Evolutionary conservation across 306 rosid species (phyloP).

Genomic region (Trifolium repens): DNA sequence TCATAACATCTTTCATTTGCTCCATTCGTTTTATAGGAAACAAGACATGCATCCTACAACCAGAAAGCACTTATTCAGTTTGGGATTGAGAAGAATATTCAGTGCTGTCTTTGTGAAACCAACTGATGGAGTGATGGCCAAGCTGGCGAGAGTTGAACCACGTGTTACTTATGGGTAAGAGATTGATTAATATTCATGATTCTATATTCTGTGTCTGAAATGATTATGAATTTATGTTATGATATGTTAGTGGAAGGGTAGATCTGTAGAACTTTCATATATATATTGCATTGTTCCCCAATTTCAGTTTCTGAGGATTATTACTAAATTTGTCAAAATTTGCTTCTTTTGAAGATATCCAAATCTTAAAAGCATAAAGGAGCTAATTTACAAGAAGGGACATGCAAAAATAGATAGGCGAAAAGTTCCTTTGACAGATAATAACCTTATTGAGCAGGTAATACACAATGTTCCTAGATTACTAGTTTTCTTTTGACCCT

Average conservation of each 20-base stretch:
- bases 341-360: conserved; percentile 67
- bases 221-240: conserved; percentile 7
- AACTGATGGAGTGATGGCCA: conserved; percentile 61
- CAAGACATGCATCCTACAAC: conserved; percentile 86
- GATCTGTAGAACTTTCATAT: background rate
- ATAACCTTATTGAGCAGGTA: conserved; percentile 79
- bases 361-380: conserved; percentile 76
- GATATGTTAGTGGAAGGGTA: background rate
- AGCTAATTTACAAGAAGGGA: conserved; percentile 80
- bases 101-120: conserved; percentile 74
- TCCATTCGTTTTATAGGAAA: conserved; percentile 48
- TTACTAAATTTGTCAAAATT: conserved; percentile 23
- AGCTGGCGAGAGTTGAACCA: conserved; percentile 81
- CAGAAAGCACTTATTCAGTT: conserved; percentile 59
- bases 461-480: conserved; percentile 7
- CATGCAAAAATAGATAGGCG: conserved; percentile 57
- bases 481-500: background rate
- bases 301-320: background rate
- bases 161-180: conserved; percentile 86
- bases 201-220: background rate
- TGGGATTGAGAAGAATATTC: conserved; percentile 67
- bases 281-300: background rate
- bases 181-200: background rate
- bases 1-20: background rate
- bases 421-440: conserved; percentile 84